Evolutionary conservation across 1,284 basidiomycete genomes (phyloP), one percentile per base, ranked within the genome.

Genomic region (Cutaneotrichosporon sp.): DNA sequence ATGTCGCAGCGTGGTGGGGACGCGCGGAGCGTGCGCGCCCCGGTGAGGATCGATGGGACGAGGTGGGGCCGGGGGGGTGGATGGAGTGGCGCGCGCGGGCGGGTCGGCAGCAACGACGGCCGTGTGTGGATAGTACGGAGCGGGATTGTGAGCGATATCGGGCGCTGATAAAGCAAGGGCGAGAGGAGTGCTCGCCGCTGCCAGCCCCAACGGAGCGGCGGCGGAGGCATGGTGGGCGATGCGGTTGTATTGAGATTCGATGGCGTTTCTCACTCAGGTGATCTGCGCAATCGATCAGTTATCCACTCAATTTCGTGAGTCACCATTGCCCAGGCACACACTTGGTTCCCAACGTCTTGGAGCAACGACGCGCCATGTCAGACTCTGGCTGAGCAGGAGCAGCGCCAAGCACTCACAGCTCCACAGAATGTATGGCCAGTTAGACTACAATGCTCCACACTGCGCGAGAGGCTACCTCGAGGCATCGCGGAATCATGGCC

Each of bases 1-100:
- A 84, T 75, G 70, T 84, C 83, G 2, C 68, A 64, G 1, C 77
- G 70, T 0, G 66, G 68, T 1, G 61, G 61, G 2, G 80, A 71
- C 1, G 80, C 64, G 60, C 77, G 81, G 62, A 83, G 82, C 0
- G 56, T 36, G 30, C 71, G 66, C 3, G 21, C 16, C 21, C 38
- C 32, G 16, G 38, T 21, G 38, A 26, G 55, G n/a, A 11, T 8
- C 18, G 53, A 5, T 5, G 53, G 32, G 53, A 22, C 8, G 4
- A 5, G 49, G 22, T 30, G 49, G 22, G 26, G 22, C 2, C 49
- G 49, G 21, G 16, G 22, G 8, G 11, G 26, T 30, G 49, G 49
- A 22, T 22, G 49, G 22, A 50, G 14, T 47, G 46, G 21, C 46
- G 46, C 46, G 46, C 14, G 16, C 22, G 26, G 26, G 5, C 22